Evolutionary conservation across 2,329 filamentous ascomycete species (phyloP).

Genomic region (Corynespora cassiicola): DNA sequence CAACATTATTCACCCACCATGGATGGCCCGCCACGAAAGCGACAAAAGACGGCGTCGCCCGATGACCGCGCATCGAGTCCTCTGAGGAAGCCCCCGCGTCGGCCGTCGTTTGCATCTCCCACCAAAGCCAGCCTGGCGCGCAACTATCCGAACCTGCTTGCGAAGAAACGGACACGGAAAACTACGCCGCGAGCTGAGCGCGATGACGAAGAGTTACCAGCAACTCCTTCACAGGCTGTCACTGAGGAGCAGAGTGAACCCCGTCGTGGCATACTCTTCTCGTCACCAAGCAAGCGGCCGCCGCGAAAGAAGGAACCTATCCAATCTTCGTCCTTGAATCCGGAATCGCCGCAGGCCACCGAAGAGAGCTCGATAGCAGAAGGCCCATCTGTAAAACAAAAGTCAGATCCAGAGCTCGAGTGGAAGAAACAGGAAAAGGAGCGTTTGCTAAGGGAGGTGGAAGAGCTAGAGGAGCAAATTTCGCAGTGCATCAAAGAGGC

Average conservation of each 20-base stretch:
- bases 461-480: conserved; percentile 40
- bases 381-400: too few species aligned
- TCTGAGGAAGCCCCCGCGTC: conserved; percentile 37
- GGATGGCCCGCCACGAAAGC: conserved; percentile 42
- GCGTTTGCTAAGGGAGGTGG: conserved; percentile 32
- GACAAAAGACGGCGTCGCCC: conserved; percentile 41
- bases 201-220: conserved; percentile 24
- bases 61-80: conserved; percentile 27
- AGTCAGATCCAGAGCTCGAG: conserved; percentile 31
- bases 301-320: conserved; percentile 19
- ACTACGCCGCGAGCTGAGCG: neutral
- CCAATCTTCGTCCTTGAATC: conserved; percentile 21
- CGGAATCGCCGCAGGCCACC: conserved; percentile 14
- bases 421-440: conserved; percentile 38
- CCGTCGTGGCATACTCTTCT: conserved; percentile 31
- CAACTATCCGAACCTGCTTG: conserved; percentile 42
- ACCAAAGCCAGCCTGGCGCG: conserved; percentile 49
- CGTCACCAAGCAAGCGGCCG: conserved; percentile 40
- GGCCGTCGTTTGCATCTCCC: conserved; percentile 47
- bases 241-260: conserved; percentile 25
- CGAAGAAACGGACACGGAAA: conserved; percentile 8
- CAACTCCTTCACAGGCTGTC: conserved; percentile 23
- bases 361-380: conserved; percentile 7
- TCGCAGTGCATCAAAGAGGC: conserved; percentile 35
- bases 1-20: conserved; percentile 20